phyloP scores from a whole-genome alignment of 2,329 filamentous ascomycete genomes.

The Salinomyces thailandicus region DNA sequence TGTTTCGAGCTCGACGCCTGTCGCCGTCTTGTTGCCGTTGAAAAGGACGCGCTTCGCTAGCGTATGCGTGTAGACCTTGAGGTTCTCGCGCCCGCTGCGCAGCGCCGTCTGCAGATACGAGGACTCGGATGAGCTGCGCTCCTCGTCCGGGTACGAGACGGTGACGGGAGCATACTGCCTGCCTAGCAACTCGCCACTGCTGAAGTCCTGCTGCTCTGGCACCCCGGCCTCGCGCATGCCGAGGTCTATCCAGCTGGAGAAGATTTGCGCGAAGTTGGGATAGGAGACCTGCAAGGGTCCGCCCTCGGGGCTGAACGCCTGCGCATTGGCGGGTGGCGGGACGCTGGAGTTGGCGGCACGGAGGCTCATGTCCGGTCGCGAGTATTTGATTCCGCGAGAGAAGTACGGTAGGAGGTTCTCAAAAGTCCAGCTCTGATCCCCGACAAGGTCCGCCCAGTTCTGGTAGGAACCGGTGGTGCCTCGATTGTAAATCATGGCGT shows the following conservation, averaged over 20 bases:
- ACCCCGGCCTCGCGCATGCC: too few relatives aligned
- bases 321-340: conserved; percentile 13
- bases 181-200: conserved; percentile 10
- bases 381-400: conserved; percentile 12
- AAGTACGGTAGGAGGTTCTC: conserved; percentile 18
- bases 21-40: conserved; percentile 1
- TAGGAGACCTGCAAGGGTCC: conserved; percentile 22
- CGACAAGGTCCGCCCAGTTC: conserved; percentile 29
- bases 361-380: conserved; percentile 14
- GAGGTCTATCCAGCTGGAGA: conserved; percentile 10
- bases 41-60: conserved; percentile 2
- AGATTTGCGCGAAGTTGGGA: conserved; percentile 3
- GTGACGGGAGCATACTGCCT: conserved; percentile 10
- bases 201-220: background rate
- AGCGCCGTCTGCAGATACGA: conserved; percentile 1
- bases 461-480: conserved; percentile 24
- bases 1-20: conserved; percentile 1
- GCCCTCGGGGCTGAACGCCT: conserved; percentile 10
- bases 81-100: background rate
- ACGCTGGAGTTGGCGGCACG: conserved; percentile 17
- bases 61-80: conserved; percentile 1
- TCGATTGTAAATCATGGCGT: conserved; percentile 21
- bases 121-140: conserved; percentile 4
- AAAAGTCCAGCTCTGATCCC: conserved; percentile 23
- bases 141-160: conserved; percentile 6